phyloP scores from a whole-genome alignment of 331 rosid species.

The Pyracantha coccinea region DNA sequence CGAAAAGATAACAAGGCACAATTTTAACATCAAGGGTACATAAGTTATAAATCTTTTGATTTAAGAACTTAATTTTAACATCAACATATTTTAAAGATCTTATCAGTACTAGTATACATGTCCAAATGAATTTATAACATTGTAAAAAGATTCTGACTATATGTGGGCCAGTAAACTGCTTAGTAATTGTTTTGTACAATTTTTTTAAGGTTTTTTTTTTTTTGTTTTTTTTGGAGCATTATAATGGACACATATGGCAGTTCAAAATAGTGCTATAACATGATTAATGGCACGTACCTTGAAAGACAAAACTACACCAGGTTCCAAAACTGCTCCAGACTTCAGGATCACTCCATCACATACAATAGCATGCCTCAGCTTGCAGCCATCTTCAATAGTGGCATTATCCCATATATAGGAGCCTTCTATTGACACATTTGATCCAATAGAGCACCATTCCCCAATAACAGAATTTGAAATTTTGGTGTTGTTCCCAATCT shows the following conservation, averaged over 20 bases:
- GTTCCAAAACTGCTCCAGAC: slow-evolving; percentile 73
- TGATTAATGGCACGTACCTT: slow-evolving; percentile 44
- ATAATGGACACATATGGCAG: neutral
- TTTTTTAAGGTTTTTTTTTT: neutral
- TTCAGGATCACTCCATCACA: slow-evolving; percentile 82
- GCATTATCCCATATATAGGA: slow-evolving; percentile 86
- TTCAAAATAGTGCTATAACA: neutral
- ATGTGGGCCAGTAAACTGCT: neutral
- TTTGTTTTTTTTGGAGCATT: neutral
- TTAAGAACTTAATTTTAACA: neutral
- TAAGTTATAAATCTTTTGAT: neutral
- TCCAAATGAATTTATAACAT: neutral
- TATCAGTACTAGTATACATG: neutral
- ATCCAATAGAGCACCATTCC: slow-evolving; percentile 73
- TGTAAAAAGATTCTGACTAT: neutral
- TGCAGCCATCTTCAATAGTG: slow-evolving; percentile 82
- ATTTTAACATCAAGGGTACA: neutral
- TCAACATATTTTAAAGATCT: neutral
- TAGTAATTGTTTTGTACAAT: neutral
- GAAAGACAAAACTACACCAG: slow-evolving; percentile 85
- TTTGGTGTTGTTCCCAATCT: slow-evolving; percentile 54
- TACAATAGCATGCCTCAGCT: slow-evolving; percentile 70
- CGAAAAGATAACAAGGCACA: neutral
- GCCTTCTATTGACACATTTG: slow-evolving; percentile 76
- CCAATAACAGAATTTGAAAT: slow-evolving; percentile 81